Evolutionary conservation across 2,329 filamentous ascomycete genomes (phyloP), one percentile per base, ranked within the genome.

Genomic region (Alternaria sp.): DNA sequence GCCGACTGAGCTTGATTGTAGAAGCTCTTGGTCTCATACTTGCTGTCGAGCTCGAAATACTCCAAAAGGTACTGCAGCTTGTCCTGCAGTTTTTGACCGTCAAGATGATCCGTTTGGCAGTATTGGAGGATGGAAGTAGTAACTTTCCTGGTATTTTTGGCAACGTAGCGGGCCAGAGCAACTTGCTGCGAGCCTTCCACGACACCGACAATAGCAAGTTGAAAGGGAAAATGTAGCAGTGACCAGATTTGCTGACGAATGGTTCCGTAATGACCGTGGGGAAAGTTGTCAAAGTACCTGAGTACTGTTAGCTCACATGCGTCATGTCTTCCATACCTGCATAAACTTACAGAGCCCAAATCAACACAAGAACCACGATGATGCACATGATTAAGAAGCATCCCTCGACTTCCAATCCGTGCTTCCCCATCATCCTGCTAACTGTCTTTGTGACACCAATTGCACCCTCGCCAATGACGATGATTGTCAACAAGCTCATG

Each of bases 401-500:
- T 9, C 77, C 75, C 43, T 79, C 77, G 9, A 72, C 67, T 47
- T 79, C 73, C 8, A 79, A 61, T 3, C 77, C 77, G 32, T 68
- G 69, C 58, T 80, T 79, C 3, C 78, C 77, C 78, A 80, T 79
- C 55, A 79, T 68, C 40, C 72, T 71, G 6, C 72, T 70, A 17
- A 90, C 86, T 36, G 84, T 84, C 72, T 85, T 84, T 23, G 84
- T 85, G 26, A 90, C 80, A n/a, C 86, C 85, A 43, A 90, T 88
- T 15, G 89, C 86, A 54, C 88, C 88, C 70, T 91, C 89, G 13
- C 89, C 89, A 61, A 91, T 85, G 59, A 91, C 88, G 64, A 91
- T 89, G 51, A 90, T 81, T 0, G 88, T 91, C 59, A 91, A 80
- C 3, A 90, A 81, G 12, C 85, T 86, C 84, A 91, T 86, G 10